phyloP scores from a whole-genome alignment of 176 grass and related monocot species.

The Eleusine indica region DNA sequence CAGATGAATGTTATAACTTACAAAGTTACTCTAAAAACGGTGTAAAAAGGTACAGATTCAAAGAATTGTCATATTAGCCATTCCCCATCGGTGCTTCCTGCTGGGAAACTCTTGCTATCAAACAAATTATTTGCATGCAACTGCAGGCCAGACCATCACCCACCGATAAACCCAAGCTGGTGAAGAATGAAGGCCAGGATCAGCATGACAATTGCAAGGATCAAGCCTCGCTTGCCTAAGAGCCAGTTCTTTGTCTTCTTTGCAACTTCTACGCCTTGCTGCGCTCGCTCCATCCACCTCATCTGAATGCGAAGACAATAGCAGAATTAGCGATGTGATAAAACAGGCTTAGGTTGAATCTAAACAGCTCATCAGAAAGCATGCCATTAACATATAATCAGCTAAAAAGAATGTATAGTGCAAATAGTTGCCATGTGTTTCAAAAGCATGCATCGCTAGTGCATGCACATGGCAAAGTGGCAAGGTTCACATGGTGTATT shows the following conservation, averaged over 20 bases:
- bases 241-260: constrained; percentile 97
- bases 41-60: constrained; percentile 18
- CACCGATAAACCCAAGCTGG: constrained; percentile 78
- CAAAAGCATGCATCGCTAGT: background rate
- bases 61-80: constrained; percentile 1
- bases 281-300: constrained; percentile 82
- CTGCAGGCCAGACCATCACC: constrained; percentile 42
- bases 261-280: constrained; percentile 63
- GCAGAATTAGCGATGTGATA: constrained; percentile 2
- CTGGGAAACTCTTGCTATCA: background rate
- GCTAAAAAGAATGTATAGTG: background rate
- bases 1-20: constrained; percentile 18
- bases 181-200: constrained; percentile 83
- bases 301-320: constrained; percentile 60
- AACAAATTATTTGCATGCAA: constrained; percentile 37
- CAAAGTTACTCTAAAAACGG: constrained; percentile 9
- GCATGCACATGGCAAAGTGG: background rate
- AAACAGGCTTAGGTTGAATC: background rate
- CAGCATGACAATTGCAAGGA: constrained; percentile 80
- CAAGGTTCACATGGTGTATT: background rate
- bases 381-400: background rate
- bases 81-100: constrained; percentile 4
- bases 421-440: background rate
- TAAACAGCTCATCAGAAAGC: constrained; percentile 11
- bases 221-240: constrained; percentile 74